These are phyloP conservation scores for Amylocarpus encephaloides DNA, from an alignment of 2,329 filamentous ascomycete species.

Conservation along the genomic window DNA sequence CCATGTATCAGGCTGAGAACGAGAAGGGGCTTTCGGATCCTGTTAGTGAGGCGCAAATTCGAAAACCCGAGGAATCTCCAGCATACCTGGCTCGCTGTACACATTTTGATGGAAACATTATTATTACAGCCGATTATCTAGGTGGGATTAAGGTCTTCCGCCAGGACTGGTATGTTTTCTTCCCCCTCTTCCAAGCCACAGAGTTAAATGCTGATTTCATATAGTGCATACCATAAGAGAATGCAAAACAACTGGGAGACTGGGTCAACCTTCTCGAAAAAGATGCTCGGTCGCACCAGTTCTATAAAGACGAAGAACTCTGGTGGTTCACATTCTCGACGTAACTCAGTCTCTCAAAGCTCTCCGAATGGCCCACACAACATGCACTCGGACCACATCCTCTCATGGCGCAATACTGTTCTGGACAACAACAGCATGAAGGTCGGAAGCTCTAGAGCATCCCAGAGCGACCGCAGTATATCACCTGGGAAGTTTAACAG, in stretches of 20 bases:
- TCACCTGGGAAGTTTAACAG: conserved; percentile 42
- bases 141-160: conserved; percentile 92
- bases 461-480: conserved; percentile 47
- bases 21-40: conserved; percentile 26
- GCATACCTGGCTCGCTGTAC: conserved; percentile 69
- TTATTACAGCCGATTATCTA: conserved; percentile 82
- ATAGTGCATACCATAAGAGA: conserved; percentile 76
- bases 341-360: conserved; percentile 36
- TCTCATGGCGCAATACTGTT: conserved; percentile 77
- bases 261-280: conserved; percentile 62
- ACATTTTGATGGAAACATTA: conserved; percentile 79
- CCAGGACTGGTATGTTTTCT: conserved; percentile 53
- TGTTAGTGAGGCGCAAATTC: conserved; percentile 29
- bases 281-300: conserved; percentile 27
- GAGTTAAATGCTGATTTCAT: neutral
- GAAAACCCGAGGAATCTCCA: conserved; percentile 60
- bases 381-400: conserved; percentile 62
- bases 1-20: conserved; percentile 30
- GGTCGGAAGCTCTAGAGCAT: conserved; percentile 35
- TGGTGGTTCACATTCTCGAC: conserved; percentile 36
- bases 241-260: conserved; percentile 72
- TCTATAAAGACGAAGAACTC: conserved; percentile 43
- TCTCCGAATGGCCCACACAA: conserved; percentile 26
- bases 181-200: neutral
- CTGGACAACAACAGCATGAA: conserved; percentile 35